Conservation (phyloP, 2,329 filamentous ascomycete species). For the Talaromyces pinophilus region DNA sequence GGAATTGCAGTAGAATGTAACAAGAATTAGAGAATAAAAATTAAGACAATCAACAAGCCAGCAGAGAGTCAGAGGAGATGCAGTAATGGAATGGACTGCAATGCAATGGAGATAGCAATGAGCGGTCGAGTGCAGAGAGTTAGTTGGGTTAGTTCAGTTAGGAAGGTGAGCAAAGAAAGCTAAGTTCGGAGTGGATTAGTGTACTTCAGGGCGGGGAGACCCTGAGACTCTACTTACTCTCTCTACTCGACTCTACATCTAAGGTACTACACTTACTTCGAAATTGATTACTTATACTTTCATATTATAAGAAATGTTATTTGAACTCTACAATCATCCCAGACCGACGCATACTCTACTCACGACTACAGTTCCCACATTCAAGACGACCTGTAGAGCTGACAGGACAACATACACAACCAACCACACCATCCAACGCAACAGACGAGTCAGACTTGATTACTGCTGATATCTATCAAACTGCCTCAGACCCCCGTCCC, state of each 20-base stretch:
- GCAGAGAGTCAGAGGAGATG: neutral
- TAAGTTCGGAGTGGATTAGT: conserved; percentile 14
- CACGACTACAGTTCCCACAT: neutral
- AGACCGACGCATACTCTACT: neutral
- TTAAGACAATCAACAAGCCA: neutral
- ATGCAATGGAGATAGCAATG: neutral
- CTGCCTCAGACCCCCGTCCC: neutral
- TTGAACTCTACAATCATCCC: neutral
- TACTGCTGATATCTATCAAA: neutral
- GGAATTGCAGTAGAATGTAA: neutral
- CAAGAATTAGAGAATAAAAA: neutral
- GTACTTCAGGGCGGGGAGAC: neutral
- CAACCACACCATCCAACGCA: neutral
- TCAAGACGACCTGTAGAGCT: neutral
- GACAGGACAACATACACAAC: neutral
- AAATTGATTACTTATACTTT: no score
- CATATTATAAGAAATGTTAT: neutral
- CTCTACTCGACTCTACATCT: neutral
- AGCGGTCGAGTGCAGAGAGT: conserved; percentile 8
- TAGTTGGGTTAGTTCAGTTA: neutral
- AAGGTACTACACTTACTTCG: no score
- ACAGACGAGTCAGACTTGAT: neutral
- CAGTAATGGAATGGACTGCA: neutral
- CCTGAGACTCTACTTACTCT: neutral
- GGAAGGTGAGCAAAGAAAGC: neutral